Conservation (phyloP, 345 rosid genomes). For the Gossypium stocksii region DNA sequence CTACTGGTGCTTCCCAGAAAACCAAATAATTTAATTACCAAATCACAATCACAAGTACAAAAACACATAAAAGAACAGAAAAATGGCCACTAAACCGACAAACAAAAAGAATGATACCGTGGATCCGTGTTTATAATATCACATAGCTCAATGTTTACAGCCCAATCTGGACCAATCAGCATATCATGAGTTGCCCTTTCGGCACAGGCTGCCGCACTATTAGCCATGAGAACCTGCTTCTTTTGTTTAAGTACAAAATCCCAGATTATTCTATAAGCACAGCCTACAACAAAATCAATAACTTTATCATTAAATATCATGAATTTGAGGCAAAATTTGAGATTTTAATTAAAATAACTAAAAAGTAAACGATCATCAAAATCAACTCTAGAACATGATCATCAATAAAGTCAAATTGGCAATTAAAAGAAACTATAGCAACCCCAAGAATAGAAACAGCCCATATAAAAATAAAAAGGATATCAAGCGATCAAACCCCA, state of each 20-base stretch:
- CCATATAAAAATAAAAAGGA: not conserved
- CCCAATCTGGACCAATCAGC: constrained; percentile 97
- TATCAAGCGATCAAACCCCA: not conserved
- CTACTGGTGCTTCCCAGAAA: not conserved
- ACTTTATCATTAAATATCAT: constrained; percentile 12
- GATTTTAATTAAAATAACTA: not conserved
- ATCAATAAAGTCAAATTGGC: not conserved
- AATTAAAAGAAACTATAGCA: not conserved
- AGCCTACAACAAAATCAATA: constrained; percentile 18
- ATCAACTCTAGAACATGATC: constrained; percentile 1
- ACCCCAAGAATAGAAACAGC: not conserved
- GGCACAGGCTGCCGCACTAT: constrained; percentile 72
- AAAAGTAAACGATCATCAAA: not conserved
- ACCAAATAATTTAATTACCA: not conserved
- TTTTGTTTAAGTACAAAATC: constrained; percentile 16
- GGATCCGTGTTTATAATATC: constrained; percentile 88
- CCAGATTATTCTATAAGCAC: constrained; percentile 22
- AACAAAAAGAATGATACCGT: constrained; percentile 43
- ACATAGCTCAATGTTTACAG: constrained; percentile 83
- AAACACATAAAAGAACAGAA: not conserved
- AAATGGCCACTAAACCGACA: not conserved
- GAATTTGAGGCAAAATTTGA: not conserved
- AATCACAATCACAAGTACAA: not conserved
- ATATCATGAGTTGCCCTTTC: constrained; percentile 94
- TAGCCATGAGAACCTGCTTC: constrained; percentile 45